phyloP scores from a whole-genome alignment of 1,284 basidiomycete species.

The Cystobasidium sp. region DNA sequence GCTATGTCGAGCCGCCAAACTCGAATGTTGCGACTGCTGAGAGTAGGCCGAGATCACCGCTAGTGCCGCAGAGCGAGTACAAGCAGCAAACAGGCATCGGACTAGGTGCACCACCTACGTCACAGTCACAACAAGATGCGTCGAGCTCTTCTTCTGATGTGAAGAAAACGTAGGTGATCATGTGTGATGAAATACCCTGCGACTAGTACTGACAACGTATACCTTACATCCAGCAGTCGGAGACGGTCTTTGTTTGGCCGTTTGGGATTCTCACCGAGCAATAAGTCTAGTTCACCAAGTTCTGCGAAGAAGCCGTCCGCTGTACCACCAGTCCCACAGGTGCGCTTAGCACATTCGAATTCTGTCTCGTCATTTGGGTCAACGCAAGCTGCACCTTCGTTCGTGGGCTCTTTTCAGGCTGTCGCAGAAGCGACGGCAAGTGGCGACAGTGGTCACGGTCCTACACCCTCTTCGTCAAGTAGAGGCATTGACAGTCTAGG shows the following conservation, averaged over 20 bases:
- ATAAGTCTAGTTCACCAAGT: slow-evolving; percentile 1
- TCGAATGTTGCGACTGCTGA: background rate
- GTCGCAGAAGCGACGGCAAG: slow-evolving; percentile 18
- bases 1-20: background rate
- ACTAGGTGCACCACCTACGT: background rate
- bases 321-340: slow-evolving; percentile 6
- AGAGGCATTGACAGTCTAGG: background rate
- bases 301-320: background rate
- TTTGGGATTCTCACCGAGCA: slow-evolving; percentile 23
- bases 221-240: background rate
- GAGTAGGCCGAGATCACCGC: background rate
- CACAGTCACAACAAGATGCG: background rate
- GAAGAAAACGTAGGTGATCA: slow-evolving; percentile 12
- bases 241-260: slow-evolving; percentile 23
- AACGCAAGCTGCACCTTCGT: slow-evolving; percentile 7
- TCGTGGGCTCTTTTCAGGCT: slow-evolving; percentile 11
- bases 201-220: background rate
- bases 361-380: slow-evolving; percentile 27
- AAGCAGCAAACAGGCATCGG: slow-evolving; percentile 22
- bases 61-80: slow-evolving; percentile 7
- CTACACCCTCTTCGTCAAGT: background rate
- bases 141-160: background rate
- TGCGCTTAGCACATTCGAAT: slow-evolving; percentile 12
- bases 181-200: background rate
- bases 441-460: background rate